These are phyloP conservation scores for Bolboschoenoplectus hybrid DNA, from an alignment of 202 grass and related monocot species.

Conservation along the genomic window DNA sequence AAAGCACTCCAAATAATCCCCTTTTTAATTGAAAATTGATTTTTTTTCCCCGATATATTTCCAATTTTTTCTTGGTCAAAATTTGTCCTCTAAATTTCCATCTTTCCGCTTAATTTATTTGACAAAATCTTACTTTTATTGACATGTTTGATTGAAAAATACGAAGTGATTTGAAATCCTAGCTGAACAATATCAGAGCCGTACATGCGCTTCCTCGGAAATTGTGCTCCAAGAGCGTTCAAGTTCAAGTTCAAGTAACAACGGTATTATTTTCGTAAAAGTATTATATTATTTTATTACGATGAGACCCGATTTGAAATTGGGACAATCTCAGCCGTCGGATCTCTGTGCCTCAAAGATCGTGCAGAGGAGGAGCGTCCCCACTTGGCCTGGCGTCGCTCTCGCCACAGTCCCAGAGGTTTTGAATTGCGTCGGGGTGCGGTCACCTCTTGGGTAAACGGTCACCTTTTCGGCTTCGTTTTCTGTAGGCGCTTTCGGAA, in stretches of 20 bases:
- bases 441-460: slow-evolving; percentile 19
- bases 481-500: background rate
- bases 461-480: background rate
- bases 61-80: background rate
- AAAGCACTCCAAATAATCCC: background rate
- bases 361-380: slow-evolving; percentile 3
- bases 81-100: background rate
- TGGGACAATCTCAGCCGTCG: slow-evolving; percentile 9
- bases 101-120: background rate
- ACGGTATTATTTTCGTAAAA: slow-evolving; percentile 9
- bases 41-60: background rate
- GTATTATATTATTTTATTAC: slow-evolving; percentile 25
- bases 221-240: background rate
- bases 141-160: background rate
- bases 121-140: background rate
- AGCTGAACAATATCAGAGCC: background rate
- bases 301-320: slow-evolving; percentile 12
- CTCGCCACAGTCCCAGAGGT: background rate
- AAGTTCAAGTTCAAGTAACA: background rate
- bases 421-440: slow-evolving; percentile 22
- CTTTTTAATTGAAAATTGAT: background rate
- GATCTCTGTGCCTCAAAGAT: background rate
- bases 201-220: background rate
- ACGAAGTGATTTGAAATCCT: slow-evolving; percentile 37
- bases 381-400: background rate